Percentiles rank a stretch among this genome's conserved stretches.
These are phyloP conservation scores for Sugiyamaella xylanicola DNA, from an alignment of 1,139 yeast genomes.

Conservation along the genomic window DNA sequence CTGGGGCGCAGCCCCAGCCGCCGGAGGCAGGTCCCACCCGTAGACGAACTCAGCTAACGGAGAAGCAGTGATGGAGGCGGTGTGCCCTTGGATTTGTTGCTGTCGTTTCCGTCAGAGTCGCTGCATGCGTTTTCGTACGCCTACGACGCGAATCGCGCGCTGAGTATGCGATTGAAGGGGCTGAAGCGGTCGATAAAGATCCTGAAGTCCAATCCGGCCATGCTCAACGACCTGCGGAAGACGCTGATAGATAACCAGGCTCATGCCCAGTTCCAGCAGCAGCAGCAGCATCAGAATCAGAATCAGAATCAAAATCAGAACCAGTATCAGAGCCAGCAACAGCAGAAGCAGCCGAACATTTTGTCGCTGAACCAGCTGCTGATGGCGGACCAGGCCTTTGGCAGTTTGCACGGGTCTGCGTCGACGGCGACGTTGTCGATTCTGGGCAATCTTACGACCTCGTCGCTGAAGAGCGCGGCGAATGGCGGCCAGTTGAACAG, in stretches of 20 bases:
- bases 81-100: constrained; percentile 6
- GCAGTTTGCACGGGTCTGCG: constrained; percentile 32
- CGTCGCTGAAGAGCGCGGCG: constrained; percentile 16
- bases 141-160: constrained; percentile 74
- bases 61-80: constrained; percentile 14
- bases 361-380: constrained; percentile 17
- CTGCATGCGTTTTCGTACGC: constrained; percentile 86
- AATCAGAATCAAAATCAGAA: no score
- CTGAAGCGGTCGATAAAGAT: constrained; percentile 76
- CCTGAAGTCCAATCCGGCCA: constrained; percentile 52
- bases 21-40: not conserved
- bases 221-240: constrained; percentile 27
- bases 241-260: constrained; percentile 18
- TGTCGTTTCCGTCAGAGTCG: constrained; percentile 69
- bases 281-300: no score
- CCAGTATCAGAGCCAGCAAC: not conserved
- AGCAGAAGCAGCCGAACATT: constrained; percentile 11
- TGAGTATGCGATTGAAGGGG: constrained; percentile 74
- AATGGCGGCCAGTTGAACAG: constrained; percentile 8
- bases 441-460: constrained; percentile 30
- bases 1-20: constrained; percentile 8
- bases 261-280: not conserved
- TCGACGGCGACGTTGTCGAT: constrained; percentile 38
- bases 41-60: not conserved
- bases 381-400: constrained; percentile 21